Base-by-base conservation (phyloP, 257 asterid species). In the Solanum pimpinellifolium region DNA sequence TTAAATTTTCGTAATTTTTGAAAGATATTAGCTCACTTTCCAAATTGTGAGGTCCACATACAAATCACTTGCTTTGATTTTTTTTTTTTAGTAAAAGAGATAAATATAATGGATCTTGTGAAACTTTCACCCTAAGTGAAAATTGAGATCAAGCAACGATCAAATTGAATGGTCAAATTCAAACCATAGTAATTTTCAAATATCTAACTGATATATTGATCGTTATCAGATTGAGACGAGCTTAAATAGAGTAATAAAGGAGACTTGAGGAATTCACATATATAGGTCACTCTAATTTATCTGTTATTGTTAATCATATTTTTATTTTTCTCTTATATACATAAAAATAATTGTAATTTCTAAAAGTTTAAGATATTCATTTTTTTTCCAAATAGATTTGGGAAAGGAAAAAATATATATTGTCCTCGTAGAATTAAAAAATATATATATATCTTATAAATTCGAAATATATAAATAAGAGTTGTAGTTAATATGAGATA, bases 61-160 rank as follows among this genome's bases (percentile, higher is more conserved):
- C 25, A 82, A 69, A 90, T 78, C 78, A 86, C 4, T 86, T 77
- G 88, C 93, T 93, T 92, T 91, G 27, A 33, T 23, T 80, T 83
- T 91, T 13, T 0, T 27, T 68, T 68, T 15, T 11, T 2, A 41
- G 0, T 14, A 49, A 15, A 49, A 47, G 0, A 69, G 88, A 86
- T 86, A 35, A 69, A 83, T 47, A 75, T 41, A 83, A 85, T 85
- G 91, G 89, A 7, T 83, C 80, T 75, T 83, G 62, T 49, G 4
- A 29, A n/a, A 7, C 20, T 72, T 85, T 60, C 23, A 69, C 49
- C 72, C 46, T 78, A 75, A 39, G 37, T 44, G 83, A 42, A 11
- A 77, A 77, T 3, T 77, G 83, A 77, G 20, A 75, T 75, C 82
- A 74, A 74, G 31, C 23, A 69, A 69, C n/a, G 33, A 41, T 42